Evolutionary conservation across 352 stramenopile genomes (phyloP).

Genomic region (Globisporangium parvum): DNA sequence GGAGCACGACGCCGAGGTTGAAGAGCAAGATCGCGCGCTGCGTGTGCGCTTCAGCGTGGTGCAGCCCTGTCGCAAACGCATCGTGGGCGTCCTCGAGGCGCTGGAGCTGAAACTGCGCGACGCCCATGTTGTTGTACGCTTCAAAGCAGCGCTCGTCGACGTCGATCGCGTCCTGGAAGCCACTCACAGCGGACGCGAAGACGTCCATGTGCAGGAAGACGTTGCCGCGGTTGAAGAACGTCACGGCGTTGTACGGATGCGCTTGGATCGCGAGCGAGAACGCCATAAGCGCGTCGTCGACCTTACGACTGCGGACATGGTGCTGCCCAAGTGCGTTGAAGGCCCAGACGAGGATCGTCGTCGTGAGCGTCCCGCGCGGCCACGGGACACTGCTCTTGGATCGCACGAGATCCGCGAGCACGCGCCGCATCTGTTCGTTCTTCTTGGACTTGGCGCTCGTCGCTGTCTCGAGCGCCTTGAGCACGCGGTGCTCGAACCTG

Average conservation of each 20-base stretch:
- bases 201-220: slow-evolving; percentile 38
- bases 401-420: slow-evolving; percentile 20
- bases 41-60: slow-evolving; percentile 19
- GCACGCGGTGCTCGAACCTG: slow-evolving; percentile 33
- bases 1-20: slow-evolving; percentile 35
- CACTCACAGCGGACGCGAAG: slow-evolving; percentile 26
- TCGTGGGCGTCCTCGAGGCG: slow-evolving; percentile 39
- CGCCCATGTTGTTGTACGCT: slow-evolving; percentile 44
- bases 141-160: slow-evolving; percentile 27
- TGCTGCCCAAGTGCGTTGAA: slow-evolving; percentile 42
- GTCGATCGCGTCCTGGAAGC: slow-evolving; percentile 47
- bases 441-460: slow-evolving; percentile 31
- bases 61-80: slow-evolving; percentile 29
- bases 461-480: slow-evolving; percentile 29
- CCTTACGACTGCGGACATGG: slow-evolving; percentile 15
- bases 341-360: slow-evolving; percentile 38
- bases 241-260: slow-evolving; percentile 24
- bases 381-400: slow-evolving; percentile 16
- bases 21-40: slow-evolving; percentile 35
- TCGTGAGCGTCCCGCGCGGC: slow-evolving; percentile 36
- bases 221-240: slow-evolving; percentile 53
- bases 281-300: slow-evolving; percentile 45
- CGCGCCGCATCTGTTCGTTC: slow-evolving; percentile 22
- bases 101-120: slow-evolving; percentile 37
- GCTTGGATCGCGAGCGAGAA: slow-evolving; percentile 50